Evolutionary conservation across 495 filamentous ascomycete genomes (phyloP).

Genomic region (Viridothelium virens): DNA sequence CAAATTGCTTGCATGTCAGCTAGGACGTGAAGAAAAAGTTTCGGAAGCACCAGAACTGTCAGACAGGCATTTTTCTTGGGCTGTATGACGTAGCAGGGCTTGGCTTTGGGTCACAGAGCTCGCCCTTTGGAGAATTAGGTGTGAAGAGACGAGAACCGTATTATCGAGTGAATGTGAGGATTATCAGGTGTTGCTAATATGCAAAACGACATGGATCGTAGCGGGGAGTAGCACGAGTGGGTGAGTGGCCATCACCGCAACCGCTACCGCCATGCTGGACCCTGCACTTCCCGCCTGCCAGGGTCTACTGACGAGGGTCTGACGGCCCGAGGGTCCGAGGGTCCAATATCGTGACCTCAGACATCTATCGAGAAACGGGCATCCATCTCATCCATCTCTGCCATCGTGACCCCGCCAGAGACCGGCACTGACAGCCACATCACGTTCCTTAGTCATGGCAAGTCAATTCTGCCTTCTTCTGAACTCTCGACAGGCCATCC

Average conservation of each 20-base stretch:
- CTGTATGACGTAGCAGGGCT: not conserved
- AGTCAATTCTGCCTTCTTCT: slow-evolving; percentile 27
- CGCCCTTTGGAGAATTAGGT: not conserved
- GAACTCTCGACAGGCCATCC: slow-evolving; percentile 45
- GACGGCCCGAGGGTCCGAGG: not conserved
- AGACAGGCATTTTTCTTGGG: not conserved
- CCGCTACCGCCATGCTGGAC: no score
- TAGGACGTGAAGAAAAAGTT: not conserved
- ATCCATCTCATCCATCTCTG: not conserved
- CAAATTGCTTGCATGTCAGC: not conserved
- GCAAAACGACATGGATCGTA: not conserved
- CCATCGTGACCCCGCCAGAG: not conserved
- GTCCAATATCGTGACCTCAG: not conserved
- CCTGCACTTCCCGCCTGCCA: not conserved
- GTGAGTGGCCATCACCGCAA: no score
- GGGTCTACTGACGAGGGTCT: not conserved
- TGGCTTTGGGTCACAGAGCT: not conserved
- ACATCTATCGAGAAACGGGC: no score
- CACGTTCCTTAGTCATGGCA: not conserved
- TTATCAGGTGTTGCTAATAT: slow-evolving; percentile 12
- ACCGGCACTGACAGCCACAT: not conserved
- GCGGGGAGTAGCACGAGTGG: not conserved
- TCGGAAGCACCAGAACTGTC: not conserved
- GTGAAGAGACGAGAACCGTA: not conserved
- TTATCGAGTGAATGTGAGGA: not conserved